Conservation (phyloP, 1,284 basidiomycete genomes). For the Cutaneotrichosporon cavernicola region DNA sequence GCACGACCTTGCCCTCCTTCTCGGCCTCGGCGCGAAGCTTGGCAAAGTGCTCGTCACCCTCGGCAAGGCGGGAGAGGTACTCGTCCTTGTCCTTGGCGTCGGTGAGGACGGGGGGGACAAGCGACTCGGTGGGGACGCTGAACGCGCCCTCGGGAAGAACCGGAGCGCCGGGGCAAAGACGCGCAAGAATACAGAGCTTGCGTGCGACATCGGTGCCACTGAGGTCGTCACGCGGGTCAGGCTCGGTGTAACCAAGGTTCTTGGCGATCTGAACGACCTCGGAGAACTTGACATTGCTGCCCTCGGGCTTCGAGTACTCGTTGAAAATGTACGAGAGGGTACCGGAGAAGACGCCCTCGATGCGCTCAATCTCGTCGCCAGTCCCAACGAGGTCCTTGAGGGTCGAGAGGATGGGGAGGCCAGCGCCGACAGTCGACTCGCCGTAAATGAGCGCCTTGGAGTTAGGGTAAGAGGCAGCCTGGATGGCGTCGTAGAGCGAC, state of each 20-base stretch:
- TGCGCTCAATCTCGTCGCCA: constrained; percentile 72
- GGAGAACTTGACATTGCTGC: constrained; percentile 64
- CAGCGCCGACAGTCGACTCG: constrained; percentile 94
- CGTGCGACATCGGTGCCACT: constrained; percentile 95
- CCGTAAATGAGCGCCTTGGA: constrained; percentile 67
- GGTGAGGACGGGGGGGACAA: constrained; percentile 76
- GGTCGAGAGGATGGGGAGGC: constrained; percentile 87
- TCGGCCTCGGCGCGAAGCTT: constrained; percentile 73
- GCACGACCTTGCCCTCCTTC: constrained; percentile 73
- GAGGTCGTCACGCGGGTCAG: constrained; percentile 93
- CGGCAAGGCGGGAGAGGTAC: constrained; percentile 75
- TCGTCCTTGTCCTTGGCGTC: constrained; percentile 70
- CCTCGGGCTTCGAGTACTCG: constrained; percentile 67
- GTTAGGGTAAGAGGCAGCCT: constrained; percentile 59
- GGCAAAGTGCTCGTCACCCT: constrained; percentile 80
- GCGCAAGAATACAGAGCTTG: constrained; percentile 91
- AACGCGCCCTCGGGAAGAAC: constrained; percentile 67
- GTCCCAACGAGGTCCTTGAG: constrained; percentile 87
- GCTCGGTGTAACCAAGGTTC: constrained; percentile 95
- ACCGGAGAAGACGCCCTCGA: constrained; percentile 69
- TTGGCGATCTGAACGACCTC: constrained; percentile 85
- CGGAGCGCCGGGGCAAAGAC: constrained; percentile 60
- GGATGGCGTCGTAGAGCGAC: constrained; percentile 69
- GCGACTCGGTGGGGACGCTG: constrained; percentile 77
- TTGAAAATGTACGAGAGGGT: constrained; percentile 99